Percentiles rank a stretch among this genome's conserved stretches.
Evolutionary conservation across 139 green algal species (phyloP).

Genomic region (Chlorella ohadii): DNA sequence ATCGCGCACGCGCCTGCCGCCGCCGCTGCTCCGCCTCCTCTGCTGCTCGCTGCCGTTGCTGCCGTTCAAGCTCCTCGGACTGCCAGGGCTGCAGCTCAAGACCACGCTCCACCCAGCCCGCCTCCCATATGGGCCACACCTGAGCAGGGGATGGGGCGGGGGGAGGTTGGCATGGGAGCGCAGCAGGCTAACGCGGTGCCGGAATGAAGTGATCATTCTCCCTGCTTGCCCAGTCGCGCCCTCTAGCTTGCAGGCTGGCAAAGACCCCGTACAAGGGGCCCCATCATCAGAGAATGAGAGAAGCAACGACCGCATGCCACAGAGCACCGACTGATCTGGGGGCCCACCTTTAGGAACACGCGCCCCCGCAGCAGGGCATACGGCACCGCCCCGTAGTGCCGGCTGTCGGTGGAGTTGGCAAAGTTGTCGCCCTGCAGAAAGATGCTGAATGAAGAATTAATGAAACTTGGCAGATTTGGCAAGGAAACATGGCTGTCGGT

Average conservation of each 20-base stretch:
- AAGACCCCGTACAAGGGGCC: too few relatives aligned
- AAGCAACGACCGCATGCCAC: too few relatives aligned
- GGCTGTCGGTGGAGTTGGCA: conserved; percentile 77
- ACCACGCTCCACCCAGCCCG: conserved; percentile 40
- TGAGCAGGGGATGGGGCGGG: background rate
- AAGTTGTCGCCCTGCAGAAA: conserved; percentile 72
- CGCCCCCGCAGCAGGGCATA: conserved; percentile 67
- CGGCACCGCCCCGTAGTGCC: conserved; percentile 84
- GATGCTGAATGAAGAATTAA: background rate
- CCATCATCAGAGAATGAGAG: too few relatives aligned
- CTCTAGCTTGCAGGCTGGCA: too few relatives aligned
- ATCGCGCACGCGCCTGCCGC: background rate
- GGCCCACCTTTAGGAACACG: conserved; percentile 61
- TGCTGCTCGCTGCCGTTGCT: background rate
- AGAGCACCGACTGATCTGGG: too few relatives aligned
- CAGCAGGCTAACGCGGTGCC: too few relatives aligned
- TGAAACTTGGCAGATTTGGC: background rate
- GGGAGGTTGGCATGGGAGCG: too few relatives aligned
- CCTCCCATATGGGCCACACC: conserved; percentile 56
- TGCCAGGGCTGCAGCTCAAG: conserved; percentile 34
- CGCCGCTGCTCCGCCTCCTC: conserved; percentile 1
- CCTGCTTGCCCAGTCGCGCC: too few relatives aligned
- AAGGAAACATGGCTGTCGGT: too few relatives aligned
- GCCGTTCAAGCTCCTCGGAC: conserved; percentile 2
- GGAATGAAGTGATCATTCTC: too few relatives aligned